phyloP scores from a whole-genome alignment of 257 asterid species.

The Scutellaria baicalensis region DNA sequence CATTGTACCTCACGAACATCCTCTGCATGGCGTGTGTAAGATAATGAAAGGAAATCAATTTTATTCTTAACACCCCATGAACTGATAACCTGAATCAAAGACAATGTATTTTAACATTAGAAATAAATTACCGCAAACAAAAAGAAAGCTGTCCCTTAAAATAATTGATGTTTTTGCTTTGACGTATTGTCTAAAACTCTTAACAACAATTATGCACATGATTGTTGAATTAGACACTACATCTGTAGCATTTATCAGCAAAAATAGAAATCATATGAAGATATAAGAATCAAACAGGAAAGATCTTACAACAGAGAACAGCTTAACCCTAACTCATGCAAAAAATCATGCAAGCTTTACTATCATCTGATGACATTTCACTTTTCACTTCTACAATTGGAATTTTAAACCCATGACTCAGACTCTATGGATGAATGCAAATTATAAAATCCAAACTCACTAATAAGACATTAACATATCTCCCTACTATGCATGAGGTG shows the following conservation, averaged over 20 bases:
- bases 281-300: not conserved
- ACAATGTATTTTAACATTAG: not conserved
- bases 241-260: not conserved
- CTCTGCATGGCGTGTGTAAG: slow-evolving; percentile 82
- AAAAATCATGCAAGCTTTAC: not conserved
- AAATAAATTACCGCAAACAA: not conserved
- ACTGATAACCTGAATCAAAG: slow-evolving; percentile 54
- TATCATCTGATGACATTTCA: not conserved
- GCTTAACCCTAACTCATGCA: not conserved
- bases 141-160: not conserved
- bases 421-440: not conserved
- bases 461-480: not conserved
- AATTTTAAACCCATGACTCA: not conserved
- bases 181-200: not conserved
- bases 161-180: not conserved
- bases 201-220: not conserved
- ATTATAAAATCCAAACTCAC: not conserved
- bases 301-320: not conserved
- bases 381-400: not conserved
- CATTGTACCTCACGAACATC: slow-evolving; percentile 67
- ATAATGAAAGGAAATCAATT: slow-evolving; percentile 73
- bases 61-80: slow-evolving; percentile 82
- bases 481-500: not conserved
- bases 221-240: not conserved
- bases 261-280: not conserved